phyloP scores from a whole-genome alignment of 2,329 filamentous ascomycete genomes.

The Arthrocladium fulminans region DNA sequence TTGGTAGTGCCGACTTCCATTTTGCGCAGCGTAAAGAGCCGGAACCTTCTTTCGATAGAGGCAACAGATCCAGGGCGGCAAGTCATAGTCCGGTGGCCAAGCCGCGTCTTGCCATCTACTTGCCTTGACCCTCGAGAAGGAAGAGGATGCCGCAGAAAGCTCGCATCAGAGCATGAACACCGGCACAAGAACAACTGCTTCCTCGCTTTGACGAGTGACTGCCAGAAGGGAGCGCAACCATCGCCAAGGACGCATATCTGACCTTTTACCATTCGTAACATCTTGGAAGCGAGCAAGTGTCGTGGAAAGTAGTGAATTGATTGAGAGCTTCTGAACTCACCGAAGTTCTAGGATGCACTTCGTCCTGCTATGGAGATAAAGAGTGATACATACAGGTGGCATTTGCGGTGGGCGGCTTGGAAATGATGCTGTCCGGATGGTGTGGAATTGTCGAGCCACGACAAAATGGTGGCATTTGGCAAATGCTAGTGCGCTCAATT shows the following conservation, averaged over 20 bases:
- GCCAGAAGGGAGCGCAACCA: not conserved
- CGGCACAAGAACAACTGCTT: not conserved
- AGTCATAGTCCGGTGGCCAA: not conserved
- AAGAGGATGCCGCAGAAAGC: not conserved
- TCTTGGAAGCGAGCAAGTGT: constrained; percentile 13
- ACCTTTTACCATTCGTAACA: constrained; percentile 25
- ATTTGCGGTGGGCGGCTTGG: no score
- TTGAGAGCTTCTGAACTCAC: not conserved
- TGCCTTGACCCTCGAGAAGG: not conserved
- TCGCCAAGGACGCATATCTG: constrained; percentile 12
- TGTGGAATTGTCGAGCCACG: no score
- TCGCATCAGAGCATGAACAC: not conserved
- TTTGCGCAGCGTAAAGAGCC: not conserved
- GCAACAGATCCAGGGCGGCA: not conserved
- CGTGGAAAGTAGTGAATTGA: not conserved
- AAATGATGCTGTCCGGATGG: no score
- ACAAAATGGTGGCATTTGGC: no score
- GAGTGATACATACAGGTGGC: no score
- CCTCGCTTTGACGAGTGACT: not conserved
- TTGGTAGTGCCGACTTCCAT: not conserved
- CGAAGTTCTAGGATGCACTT: not conserved
- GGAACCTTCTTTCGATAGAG: not conserved
- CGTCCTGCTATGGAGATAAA: no score
- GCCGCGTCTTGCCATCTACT: not conserved
- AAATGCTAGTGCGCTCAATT: no score